Base-by-base conservation (phyloP, 208 protist species). In the Vickermania spadyakhi region DNA sequence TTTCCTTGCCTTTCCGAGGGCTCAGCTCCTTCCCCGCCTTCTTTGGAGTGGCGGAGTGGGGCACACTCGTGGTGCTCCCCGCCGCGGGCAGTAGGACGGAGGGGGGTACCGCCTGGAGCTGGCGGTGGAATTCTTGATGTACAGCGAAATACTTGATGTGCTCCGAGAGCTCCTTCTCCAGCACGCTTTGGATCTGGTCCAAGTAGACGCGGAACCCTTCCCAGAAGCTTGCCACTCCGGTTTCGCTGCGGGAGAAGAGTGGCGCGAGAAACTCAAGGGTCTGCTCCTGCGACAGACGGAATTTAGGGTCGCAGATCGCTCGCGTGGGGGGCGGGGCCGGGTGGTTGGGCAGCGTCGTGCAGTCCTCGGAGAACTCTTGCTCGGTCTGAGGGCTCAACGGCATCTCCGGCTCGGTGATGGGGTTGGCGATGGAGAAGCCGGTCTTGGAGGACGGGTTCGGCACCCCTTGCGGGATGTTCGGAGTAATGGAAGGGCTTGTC, bases 21-120 rank as follows among this genome's bases (percentile, higher is more conserved):
- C 36, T 45, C 11, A 45, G 11, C 36, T 45, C 36, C 36, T 45
- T 45, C 11, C n/a, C 57, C 3, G 30, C 28, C 28, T 58, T 60
- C 42, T 69, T 52, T 21, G 23, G 41, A 18, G 62, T 30, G 62
- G 29, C 5, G n/a, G 27, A 27, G 11, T 18, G 11, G 11, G 36
- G 36, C 14, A 59, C 7, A n/a, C 41, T 27, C 11, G 36, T n/a
- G 13, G 27, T 58, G 36, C 29, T 31, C 21, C 22, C 59, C 36
- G 21, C 41, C 3, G 1, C 57, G 62, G n/a, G 56, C 45, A 54
- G 60, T 54, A 52, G 60, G 61, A 58, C 66, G 60, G 1, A 68
- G 41, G 27, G 31, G 28, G 5, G 62, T 27, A 26, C 66, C 25
- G 3, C 65, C 3, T 0, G 57, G 28, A 45, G 52, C 36, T 5